A percentile compares a stretch with the other conserved stretches of the same genome.
phyloP scores from a whole-genome alignment of 148 eudicot species.

The Silene conica region DNA sequence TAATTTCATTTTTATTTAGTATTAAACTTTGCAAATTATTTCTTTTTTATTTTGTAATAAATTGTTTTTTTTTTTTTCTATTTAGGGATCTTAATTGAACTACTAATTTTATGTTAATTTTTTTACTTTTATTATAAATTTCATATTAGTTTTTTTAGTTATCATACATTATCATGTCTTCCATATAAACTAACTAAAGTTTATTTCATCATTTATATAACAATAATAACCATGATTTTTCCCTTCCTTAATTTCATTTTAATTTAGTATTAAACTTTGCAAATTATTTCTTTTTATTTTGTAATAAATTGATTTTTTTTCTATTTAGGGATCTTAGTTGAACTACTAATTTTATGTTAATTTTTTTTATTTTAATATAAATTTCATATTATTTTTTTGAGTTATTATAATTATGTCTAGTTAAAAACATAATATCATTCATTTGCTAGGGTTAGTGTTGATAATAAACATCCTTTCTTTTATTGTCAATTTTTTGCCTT shows the following conservation, averaged over 20 bases:
- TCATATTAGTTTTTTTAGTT: background rate
- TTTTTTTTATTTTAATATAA: no score
- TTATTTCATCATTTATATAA: background rate
- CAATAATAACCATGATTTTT: no score
- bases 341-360: background rate
- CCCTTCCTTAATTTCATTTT: background rate
- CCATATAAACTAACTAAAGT: background rate
- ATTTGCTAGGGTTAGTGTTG: background rate
- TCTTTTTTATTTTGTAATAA: background rate
- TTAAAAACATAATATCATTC: background rate
- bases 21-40: background rate
- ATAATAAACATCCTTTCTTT: background rate
- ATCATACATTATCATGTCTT: background rate
- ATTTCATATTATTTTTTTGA: background rate
- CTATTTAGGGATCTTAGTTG: background rate
- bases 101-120: no score
- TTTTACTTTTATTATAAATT: no score
- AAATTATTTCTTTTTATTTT: background rate
- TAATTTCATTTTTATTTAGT: background rate
- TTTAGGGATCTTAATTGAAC: background rate
- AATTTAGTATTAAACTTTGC: background rate
- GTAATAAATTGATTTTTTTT: no score
- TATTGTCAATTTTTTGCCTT: background rate
- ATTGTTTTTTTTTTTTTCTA: no score
- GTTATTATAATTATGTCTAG: no score